Evolutionary conservation across 202 grass and related monocot species (phyloP).

Genomic region (Digitaria exilis): DNA sequence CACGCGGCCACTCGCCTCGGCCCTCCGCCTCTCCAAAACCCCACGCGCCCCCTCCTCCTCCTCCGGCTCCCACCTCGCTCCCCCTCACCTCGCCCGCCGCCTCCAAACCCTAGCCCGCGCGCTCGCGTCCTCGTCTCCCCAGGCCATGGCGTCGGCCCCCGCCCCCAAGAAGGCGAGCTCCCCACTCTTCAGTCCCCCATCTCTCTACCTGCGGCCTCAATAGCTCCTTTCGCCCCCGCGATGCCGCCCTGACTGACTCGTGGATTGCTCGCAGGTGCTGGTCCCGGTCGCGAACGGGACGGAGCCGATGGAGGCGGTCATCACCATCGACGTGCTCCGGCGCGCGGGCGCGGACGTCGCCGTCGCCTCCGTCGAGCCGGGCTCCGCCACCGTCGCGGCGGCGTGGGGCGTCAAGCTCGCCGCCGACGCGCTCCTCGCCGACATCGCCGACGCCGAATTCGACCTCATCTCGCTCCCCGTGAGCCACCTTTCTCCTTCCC

Average conservation of each 20-base stretch:
- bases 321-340: conserved; percentile 83
- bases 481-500: conserved; percentile 10
- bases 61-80: conserved; percentile 12
- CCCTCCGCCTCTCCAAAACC: conserved; percentile 31
- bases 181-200: rapidly evolving
- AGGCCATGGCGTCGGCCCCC: conserved; percentile 52
- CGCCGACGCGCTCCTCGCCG: conserved; percentile 66
- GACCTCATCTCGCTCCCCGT: conserved; percentile 89
- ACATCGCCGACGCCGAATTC: conserved; percentile 60
- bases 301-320: conserved; percentile 84
- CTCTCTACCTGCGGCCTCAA: not conserved
- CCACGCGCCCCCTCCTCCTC: not conserved
- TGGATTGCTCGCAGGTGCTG: conserved; percentile 59
- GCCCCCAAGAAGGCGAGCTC: conserved; percentile 43
- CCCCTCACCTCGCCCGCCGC: conserved; percentile 32
- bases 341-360: conserved; percentile 75
- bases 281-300: conserved; percentile 84
- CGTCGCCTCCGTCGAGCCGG: conserved; percentile 76
- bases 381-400: conserved; percentile 42
- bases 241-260: not conserved
- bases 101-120: conserved; percentile 50
- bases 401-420: conserved; percentile 72
- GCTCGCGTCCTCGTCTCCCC: conserved; percentile 31
- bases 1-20: conserved; percentile 52
- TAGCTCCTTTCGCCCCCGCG: not conserved